A percentile compares a stretch with the other conserved stretches of the same genome.
Evolutionary conservation across 2,329 filamentous ascomycete genomes (phyloP).

Genomic region (Gremmenia infestans): DNA sequence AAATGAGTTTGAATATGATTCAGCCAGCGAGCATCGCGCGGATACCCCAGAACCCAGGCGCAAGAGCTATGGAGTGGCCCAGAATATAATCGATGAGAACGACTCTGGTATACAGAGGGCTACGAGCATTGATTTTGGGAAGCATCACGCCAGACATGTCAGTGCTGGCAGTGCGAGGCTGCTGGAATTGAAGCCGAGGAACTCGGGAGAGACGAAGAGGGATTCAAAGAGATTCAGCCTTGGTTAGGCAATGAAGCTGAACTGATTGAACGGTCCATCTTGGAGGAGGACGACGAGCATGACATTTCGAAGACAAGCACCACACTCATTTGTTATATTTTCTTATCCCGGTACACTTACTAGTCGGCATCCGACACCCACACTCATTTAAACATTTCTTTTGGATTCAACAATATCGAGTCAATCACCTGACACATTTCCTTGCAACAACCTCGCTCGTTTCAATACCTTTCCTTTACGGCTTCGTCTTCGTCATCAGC

Average conservation of each 20-base stretch:
- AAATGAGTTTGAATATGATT: conserved; percentile 26
- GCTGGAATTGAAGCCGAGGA: conserved; percentile 58
- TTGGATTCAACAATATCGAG: conserved; percentile 12
- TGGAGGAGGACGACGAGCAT: conserved; percentile 11
- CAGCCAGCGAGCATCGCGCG: conserved; percentile 10
- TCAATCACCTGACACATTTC: conserved; percentile 32
- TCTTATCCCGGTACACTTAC: conserved; percentile 11
- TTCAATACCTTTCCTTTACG: conserved; percentile 15
- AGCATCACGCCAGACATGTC: conserved; percentile 63
- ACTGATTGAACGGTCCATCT: conserved; percentile 1
- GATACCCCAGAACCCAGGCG: conserved; percentile 33
- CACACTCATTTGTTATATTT: conserved; percentile 29
- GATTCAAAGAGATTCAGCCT: conserved; percentile 20
- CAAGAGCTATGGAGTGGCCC: conserved; percentile 15
- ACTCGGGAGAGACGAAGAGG: conserved; percentile 47
- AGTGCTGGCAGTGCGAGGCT: conserved; percentile 75
- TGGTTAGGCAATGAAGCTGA: conserved; percentile 13
- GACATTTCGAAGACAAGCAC: conserved; percentile 27
- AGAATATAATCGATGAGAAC: conserved; percentile 15
- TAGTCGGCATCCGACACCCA: conserved; percentile 24
- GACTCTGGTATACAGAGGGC: conserved; percentile 51
- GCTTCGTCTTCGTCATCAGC: conserved; percentile 17
- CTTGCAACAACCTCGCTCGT: conserved; percentile 20
- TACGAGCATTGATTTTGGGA: conserved; percentile 60
- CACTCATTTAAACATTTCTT: conserved; percentile 31